Base-by-base conservation (phyloP, 148 eudicot species). In the Silene uniflora region DNA sequence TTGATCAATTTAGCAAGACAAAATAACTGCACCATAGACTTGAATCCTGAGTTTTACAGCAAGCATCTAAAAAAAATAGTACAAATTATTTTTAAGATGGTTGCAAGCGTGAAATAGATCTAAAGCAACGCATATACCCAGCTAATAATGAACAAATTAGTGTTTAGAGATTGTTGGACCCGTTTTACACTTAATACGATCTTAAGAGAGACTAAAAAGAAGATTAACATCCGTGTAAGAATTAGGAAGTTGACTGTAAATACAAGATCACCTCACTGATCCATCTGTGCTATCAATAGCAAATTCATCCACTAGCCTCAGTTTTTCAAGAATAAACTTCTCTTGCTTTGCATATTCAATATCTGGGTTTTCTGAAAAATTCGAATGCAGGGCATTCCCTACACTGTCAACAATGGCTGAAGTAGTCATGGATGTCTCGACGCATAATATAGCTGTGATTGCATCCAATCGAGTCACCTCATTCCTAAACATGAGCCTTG, bases 341-440 rank as follows among this genome's bases (percentile, higher is more conserved):
- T 95, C 98, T 81, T 95, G 96, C 77, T 87, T 90, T 42, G 87
- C 86, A 76, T 95, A 95, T 88, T 95, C 99, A 49, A 77, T 32
- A 76, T 95, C 98, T 72, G 99, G 99, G 71, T 89, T 88, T 65
- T 92, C 98, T 0, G 87, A 71, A 81, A 95, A 95, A 79, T 95
- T 95, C 27, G 99, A 95, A 84, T 95, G 98, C 81, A 95, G 73
- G 23, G 97, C 99, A 82, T 92, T 95, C 59, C 98, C 99, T 35
- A 82, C 85, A 67, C 91, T 88, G 72, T 92, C 99, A 52, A 95
- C 94, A 42, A 92, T 91, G 18, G 97, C 98, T 49, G 99, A 95
- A 39, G 93, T 91, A 42, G 98, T 95, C 99, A 95, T 95, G 69
- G 99, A 95, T 32, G 99, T 90, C 82, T 95, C 99, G n/a, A 95